phyloP scores from a whole-genome alignment of 495 filamentous ascomycete species.

The Talaromyces adpressus region DNA sequence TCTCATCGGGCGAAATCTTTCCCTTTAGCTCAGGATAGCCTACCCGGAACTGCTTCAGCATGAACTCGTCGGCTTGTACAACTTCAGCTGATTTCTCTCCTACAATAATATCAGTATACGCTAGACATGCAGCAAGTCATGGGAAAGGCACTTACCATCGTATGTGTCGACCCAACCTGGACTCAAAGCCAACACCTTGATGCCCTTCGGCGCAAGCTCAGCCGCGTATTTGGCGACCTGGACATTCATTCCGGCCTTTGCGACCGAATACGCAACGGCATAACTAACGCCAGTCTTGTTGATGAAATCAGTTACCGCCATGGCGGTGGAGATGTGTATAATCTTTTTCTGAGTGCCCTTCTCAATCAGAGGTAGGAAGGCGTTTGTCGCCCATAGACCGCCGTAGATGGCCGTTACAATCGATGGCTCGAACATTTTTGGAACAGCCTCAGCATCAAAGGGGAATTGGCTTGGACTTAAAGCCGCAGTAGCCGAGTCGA shows the following conservation, averaged over 20 bases:
- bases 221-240: conserved; percentile 33
- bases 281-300: conserved; percentile 19
- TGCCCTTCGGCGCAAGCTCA: conserved; percentile 22
- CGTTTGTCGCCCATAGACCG: conserved; percentile 23
- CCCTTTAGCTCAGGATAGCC: conserved; percentile 12
- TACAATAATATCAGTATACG: conserved; percentile 10
- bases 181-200: conserved; percentile 25
- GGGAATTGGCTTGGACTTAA: conserved; percentile 15
- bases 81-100: conserved; percentile 13
- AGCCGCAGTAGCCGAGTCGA: conserved; percentile 15
- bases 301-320: conserved; percentile 36
- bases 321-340: conserved; percentile 35
- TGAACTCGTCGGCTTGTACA: conserved; percentile 9
- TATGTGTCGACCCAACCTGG: conserved; percentile 26
- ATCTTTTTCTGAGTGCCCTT: conserved; percentile 42
- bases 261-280: conserved; percentile 22
- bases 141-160: conserved; percentile 15
- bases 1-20: conserved; percentile 16
- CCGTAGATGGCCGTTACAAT: conserved; percentile 15
- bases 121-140: background rate
- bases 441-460: conserved; percentile 14
- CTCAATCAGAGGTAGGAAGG: conserved; percentile 36
- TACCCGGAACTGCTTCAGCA: conserved; percentile 16
- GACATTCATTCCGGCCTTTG: conserved; percentile 37
- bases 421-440: conserved; percentile 10